A percentile compares a stretch with the other conserved stretches of the same genome.
Conservation (phyloP, 192 early-diverging fungal genomes). For the Linnemannia exigua region DNA sequence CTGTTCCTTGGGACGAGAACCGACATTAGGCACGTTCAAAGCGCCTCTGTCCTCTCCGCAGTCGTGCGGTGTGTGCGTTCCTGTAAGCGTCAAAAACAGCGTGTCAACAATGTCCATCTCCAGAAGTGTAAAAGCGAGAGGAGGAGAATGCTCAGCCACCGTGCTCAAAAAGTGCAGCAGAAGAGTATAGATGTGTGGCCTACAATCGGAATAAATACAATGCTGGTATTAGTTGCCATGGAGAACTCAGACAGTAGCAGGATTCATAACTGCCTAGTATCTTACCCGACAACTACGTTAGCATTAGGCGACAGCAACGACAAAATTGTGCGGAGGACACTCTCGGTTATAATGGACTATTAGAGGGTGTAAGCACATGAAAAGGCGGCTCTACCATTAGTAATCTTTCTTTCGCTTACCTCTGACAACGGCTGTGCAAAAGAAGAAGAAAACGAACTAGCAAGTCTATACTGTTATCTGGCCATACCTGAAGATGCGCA, state of each 20-base stretch:
- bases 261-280: neutral
- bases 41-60: constrained; percentile 12
- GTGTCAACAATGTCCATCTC: constrained; percentile 61
- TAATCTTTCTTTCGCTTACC: neutral
- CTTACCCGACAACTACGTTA: constrained; percentile 51
- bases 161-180: constrained; percentile 70
- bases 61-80: constrained; percentile 29
- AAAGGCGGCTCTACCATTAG: neutral
- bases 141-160: constrained; percentile 69
- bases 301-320: constrained; percentile 65
- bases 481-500: constrained; percentile 55
- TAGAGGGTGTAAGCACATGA: neutral
- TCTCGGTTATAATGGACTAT: constrained; percentile 71
- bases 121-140: constrained; percentile 55
- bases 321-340: constrained; percentile 70
- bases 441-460: neutral
- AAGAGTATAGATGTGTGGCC: constrained; percentile 64
- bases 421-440: neutral
- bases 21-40: constrained; percentile 31
- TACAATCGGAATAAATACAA: neutral
- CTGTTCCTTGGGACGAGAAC: constrained; percentile 64
- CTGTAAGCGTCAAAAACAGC: constrained; percentile 62
- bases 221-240: neutral
- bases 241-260: neutral
- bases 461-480: neutral